A percentile compares a stretch with the other conserved stretches of the same genome.
phyloP scores from a whole-genome alignment of 2,329 filamentous ascomycete species.

The Fusarium sp. region DNA sequence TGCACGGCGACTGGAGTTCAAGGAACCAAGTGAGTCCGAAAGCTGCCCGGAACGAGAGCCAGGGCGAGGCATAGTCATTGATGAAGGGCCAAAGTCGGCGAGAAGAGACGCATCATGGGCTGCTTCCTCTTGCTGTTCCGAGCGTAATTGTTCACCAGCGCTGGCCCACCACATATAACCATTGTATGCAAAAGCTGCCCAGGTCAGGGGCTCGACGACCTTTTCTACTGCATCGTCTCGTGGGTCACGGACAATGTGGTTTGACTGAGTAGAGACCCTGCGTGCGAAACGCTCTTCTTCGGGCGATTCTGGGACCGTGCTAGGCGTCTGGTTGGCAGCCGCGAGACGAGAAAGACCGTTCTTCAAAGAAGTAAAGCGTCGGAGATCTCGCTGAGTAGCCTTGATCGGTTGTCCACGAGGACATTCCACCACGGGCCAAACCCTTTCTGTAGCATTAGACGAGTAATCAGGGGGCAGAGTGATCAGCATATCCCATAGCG shows the following conservation, averaged over 20 bases:
- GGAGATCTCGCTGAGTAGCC: conserved; percentile 90
- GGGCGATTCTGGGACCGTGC: conserved; percentile 47
- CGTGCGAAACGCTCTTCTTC: conserved; percentile 44
- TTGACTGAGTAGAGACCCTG: conserved; percentile 47
- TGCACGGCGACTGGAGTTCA: conserved; percentile 53
- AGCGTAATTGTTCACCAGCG: conserved; percentile 76
- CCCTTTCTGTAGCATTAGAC: conserved; percentile 67
- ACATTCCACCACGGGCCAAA: conserved; percentile 82
- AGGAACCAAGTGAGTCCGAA: conserved; percentile 59
- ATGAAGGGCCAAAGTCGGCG: conserved; percentile 60
- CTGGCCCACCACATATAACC: conserved; percentile 94
- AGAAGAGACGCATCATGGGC: conserved; percentile 67
- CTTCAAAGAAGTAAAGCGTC: conserved; percentile 79
- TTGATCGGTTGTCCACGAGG: conserved; percentile 74
- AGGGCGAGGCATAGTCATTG: conserved; percentile 49
- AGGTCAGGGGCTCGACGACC: conserved; percentile 72
- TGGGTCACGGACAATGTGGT: conserved; percentile 50
- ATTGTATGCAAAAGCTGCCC: conserved; percentile 81
- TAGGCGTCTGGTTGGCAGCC: conserved; percentile 37
- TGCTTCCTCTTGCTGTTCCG: conserved; percentile 69
- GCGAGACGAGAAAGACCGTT: conserved; percentile 68
- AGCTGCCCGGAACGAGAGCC: conserved; percentile 52
- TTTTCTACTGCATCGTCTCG: conserved; percentile 64
- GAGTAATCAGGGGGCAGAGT: conserved; percentile 77
- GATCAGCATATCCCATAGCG: conserved; percentile 90